Evolutionary conservation across 148 eudicot species (phyloP).

Genomic region (Fagopyrum tataricum): DNA sequence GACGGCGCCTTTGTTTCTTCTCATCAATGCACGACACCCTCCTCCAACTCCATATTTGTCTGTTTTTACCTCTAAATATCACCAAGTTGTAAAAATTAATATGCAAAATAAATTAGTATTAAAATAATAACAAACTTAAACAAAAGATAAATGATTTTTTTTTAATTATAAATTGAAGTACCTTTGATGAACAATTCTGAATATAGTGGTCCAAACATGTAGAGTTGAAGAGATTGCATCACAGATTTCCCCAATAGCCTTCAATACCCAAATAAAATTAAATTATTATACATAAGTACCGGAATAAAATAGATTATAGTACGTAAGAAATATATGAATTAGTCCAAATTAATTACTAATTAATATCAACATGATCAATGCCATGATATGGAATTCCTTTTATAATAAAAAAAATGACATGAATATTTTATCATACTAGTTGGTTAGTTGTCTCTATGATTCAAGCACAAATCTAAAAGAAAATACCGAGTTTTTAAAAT

Average conservation of each 20-base stretch:
- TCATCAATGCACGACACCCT: conserved; percentile 36
- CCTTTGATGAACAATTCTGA: conserved; percentile 26
- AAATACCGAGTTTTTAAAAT: too few species aligned
- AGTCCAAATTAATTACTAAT: not conserved
- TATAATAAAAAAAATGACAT: too few species aligned
- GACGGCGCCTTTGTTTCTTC: conserved; percentile 52
- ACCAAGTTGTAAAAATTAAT: not conserved
- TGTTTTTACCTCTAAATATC: conserved; percentile 25
- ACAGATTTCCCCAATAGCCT: conserved; percentile 39
- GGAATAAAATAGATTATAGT: too few species aligned
- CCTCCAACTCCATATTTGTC: conserved; percentile 35
- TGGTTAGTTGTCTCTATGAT: too few species aligned
- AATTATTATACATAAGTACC: too few species aligned
- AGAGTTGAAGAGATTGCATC: conserved; percentile 45
- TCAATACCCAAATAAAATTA: not conserved
- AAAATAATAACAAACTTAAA: too few species aligned
- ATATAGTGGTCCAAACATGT: conserved; percentile 34
- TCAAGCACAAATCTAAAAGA: too few species aligned
- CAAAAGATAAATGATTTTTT: not conserved
- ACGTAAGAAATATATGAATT: too few species aligned
- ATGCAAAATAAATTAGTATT: not conserved
- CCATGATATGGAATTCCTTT: too few species aligned
- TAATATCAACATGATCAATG: too few species aligned
- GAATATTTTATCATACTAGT: too few species aligned
- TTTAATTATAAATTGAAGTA: conserved; percentile 6